Evolutionary conservation across 2,329 filamentous ascomycete genomes (phyloP).

Genomic region (Colletotrichum sp.): DNA sequence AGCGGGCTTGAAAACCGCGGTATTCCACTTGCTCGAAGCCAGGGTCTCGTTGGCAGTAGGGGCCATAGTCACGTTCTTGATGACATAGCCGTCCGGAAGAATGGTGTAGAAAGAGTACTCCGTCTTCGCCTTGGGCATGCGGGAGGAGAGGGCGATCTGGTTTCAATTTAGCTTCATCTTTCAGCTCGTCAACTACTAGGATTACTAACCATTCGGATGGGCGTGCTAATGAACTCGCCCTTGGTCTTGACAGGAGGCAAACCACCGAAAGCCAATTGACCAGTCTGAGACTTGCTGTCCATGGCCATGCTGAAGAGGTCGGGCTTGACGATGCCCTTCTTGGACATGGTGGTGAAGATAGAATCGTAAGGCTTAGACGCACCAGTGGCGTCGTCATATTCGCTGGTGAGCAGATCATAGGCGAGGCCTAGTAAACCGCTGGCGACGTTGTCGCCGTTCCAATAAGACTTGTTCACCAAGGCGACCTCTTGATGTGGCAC

Average conservation of each 20-base stretch:
- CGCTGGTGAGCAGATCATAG: constrained; percentile 52
- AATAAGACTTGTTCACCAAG: constrained; percentile 45
- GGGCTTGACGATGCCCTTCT: constrained; percentile 39
- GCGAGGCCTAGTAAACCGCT: constrained; percentile 56
- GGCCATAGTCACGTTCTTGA: neutral
- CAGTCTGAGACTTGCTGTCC: constrained; percentile 32
- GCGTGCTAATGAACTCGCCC: neutral
- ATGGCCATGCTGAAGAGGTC: constrained; percentile 52
- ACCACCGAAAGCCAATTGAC: constrained; percentile 53
- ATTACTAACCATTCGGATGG: neutral
- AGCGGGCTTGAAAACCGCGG: neutral
- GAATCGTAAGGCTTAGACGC: constrained; percentile 48
- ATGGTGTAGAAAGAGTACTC: neutral
- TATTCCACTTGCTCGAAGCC: neutral
- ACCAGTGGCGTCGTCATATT: constrained; percentile 26
- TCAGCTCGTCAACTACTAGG: neutral
- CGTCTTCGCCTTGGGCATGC: neutral
- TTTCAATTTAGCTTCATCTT: neutral
- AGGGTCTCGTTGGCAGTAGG: neutral
- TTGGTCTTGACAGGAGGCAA: constrained; percentile 43
- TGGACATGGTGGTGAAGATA: constrained; percentile 54
- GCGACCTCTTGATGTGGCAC: constrained; percentile 50
- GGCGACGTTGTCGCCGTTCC: constrained; percentile 47
- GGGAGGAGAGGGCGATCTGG: neutral
- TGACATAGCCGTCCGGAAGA: neutral